Evolutionary conservation across 768 basidiomycete species (phyloP).

Genomic region (Suillus discolor): DNA sequence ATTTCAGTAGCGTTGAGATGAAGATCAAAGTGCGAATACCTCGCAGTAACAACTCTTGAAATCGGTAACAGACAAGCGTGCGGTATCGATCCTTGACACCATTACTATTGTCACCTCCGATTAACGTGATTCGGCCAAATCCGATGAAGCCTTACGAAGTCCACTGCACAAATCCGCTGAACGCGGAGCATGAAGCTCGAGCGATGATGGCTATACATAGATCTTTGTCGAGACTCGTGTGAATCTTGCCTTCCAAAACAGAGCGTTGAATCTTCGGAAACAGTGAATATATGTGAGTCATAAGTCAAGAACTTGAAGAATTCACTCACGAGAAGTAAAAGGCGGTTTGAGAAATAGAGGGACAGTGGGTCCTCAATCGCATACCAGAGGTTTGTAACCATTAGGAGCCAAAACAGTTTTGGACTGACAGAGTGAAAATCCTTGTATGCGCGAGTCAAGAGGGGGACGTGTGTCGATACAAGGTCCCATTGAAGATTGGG

Average conservation of each 20-base stretch:
- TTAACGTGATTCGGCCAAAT: neutral
- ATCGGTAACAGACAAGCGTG: constrained; percentile 23
- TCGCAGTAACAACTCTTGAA: constrained; percentile 22
- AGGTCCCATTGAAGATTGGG: constrained; percentile 14
- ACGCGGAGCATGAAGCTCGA: constrained; percentile 18
- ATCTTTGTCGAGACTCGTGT: neutral
- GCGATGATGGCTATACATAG: constrained; percentile 18
- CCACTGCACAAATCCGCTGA: constrained; percentile 21
- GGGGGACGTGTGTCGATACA: neutral
- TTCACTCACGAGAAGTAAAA: constrained; percentile 24
- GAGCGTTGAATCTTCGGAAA: constrained; percentile 24
- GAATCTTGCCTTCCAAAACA: constrained; percentile 9
- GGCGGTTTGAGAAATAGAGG: constrained; percentile 25
- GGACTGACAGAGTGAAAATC: constrained; percentile 29
- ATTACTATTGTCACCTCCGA: constrained; percentile 7
- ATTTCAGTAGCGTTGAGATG: neutral
- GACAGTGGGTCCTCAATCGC: constrained; percentile 21
- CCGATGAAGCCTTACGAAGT: constrained; percentile 18
- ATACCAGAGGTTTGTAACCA: constrained; percentile 20
- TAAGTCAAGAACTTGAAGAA: neutral
- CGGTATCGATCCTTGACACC: constrained; percentile 10
- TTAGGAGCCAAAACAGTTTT: constrained; percentile 14
- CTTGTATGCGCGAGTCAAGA: constrained; percentile 19
- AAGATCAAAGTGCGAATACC: constrained; percentile 11
- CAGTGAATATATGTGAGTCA: neutral